These are phyloP conservation scores for Lunasporangiospora selenospora DNA, from an alignment of 192 early-diverging fungal genomes.

Conservation along the genomic window DNA sequence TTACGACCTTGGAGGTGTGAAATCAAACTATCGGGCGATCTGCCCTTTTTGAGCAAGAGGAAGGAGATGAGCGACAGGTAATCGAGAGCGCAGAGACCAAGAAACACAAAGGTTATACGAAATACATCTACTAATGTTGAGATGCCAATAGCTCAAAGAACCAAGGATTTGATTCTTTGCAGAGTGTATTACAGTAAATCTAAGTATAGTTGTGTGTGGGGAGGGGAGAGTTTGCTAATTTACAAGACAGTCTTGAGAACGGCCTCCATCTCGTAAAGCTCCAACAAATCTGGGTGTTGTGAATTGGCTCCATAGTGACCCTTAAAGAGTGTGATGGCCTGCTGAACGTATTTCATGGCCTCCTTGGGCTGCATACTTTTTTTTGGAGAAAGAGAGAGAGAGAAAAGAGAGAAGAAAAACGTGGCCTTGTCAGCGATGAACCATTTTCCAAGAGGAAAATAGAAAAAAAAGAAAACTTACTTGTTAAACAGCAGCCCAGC, in stretches of 20 bases:
- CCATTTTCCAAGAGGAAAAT: background rate
- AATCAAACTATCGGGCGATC: too few species aligned
- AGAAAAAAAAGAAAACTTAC: slow-evolving; percentile 3
- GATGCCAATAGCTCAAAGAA: too few species aligned
- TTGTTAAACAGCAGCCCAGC: slow-evolving; percentile 43
- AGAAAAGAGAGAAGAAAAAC: too few species aligned
- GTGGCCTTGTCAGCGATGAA: too few species aligned
- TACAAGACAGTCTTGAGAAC: slow-evolving; percentile 2
- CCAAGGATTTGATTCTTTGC: too few species aligned
- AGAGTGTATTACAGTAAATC: background rate
- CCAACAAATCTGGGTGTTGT: slow-evolving; percentile 29
- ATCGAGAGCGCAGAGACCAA: too few species aligned
- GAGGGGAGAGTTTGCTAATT: background rate
- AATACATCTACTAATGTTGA: too few species aligned
- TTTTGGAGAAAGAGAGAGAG: background rate
- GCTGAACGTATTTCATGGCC: slow-evolving; percentile 30
- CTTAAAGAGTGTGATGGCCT: slow-evolving; percentile 26
- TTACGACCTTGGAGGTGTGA: too few species aligned
- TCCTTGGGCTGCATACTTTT: slow-evolving; percentile 34
- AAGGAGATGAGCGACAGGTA: too few species aligned
- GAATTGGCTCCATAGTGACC: slow-evolving; percentile 36
- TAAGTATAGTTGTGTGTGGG: background rate
- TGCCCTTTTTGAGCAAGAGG: too few species aligned
- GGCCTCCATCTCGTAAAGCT: slow-evolving; percentile 38
- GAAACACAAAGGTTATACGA: too few species aligned